phyloP scores from a whole-genome alignment of 306 rosid genomes.

The Herpetospermum pedunculosum region DNA sequence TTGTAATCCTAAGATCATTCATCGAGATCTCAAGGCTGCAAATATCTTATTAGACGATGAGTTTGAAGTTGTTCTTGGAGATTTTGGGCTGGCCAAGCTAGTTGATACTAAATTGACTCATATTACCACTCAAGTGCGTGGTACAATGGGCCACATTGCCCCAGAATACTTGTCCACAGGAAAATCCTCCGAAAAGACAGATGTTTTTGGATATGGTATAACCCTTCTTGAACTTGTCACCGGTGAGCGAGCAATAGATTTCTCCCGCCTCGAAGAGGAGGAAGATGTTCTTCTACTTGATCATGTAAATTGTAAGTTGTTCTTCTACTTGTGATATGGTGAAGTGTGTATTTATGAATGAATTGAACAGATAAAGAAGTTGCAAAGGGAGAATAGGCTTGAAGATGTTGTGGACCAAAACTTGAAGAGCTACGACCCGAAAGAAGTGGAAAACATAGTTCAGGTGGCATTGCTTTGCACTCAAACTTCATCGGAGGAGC shows the following conservation, averaged over 20 bases:
- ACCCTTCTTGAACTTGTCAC: conserved; percentile 93
- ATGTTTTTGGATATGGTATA: conserved; percentile 88
- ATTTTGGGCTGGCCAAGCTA: conserved; percentile 72
- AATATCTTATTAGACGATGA: conserved; percentile 76
- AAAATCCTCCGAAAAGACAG: conserved; percentile 85
- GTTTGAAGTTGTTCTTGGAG: conserved; percentile 89
- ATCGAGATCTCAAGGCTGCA: conserved; percentile 93
- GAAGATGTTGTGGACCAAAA: conserved; percentile 63
- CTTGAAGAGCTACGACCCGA: conserved; percentile 40
- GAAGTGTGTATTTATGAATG: not conserved
- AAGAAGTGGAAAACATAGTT: conserved; percentile 55
- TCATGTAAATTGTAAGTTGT: too few relatives aligned
- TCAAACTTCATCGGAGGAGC: conserved; percentile 51
- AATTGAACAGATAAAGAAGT: conserved; percentile 49
- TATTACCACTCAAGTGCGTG: conserved; percentile 90
- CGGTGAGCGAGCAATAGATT: conserved; percentile 80
- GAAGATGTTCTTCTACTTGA: conserved; percentile 87
- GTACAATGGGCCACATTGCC: conserved; percentile 98
- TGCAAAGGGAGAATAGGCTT: conserved; percentile 61
- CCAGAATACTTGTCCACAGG: conserved; percentile 92
- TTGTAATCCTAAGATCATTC: conserved; percentile 83
- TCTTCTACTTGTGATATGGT: too few relatives aligned
- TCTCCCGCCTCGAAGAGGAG: conserved; percentile 79
- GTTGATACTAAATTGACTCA: conserved; percentile 71
- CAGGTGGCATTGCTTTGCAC: conserved; percentile 84